These are phyloP conservation scores for Lepidium aucheri DNA, from an alignment of 345 rosid species.

Conservation along the genomic window DNA sequence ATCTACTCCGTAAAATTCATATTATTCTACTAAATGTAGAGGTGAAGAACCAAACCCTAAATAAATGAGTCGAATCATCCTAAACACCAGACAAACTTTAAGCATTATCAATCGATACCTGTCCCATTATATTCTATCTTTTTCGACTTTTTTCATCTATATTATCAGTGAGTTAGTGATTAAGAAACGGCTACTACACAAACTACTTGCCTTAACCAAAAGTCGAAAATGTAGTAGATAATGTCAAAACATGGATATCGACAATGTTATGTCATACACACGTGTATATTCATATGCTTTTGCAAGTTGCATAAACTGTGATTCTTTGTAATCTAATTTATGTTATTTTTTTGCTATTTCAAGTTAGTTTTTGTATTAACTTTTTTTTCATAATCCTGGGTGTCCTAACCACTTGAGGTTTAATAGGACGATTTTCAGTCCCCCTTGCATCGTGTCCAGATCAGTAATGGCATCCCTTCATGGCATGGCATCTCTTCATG, in stretches of 20 bases:
- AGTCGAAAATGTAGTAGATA: constrained; percentile 15
- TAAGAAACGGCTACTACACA: constrained; percentile 19
- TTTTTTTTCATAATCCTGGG: no score
- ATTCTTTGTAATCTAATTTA: not conserved
- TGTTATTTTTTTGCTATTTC: not conserved
- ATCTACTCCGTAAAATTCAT: no score
- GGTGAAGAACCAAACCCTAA: no score
- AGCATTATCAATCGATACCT: not conserved
- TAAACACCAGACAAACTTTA: no score
- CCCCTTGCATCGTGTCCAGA: no score
- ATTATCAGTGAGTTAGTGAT: constrained; percentile 18
- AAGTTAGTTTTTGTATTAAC: not conserved
- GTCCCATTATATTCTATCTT: constrained; percentile 2
- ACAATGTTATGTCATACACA: not conserved
- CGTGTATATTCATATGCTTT: not conserved
- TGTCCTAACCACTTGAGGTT: no score
- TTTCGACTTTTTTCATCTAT: not conserved
- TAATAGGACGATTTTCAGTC: no score
- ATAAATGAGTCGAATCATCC: no score
- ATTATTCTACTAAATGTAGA: no score
- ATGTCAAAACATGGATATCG: constrained; percentile 11
- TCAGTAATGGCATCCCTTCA: no score
- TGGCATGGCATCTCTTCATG: no score
- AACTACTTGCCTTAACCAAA: constrained; percentile 3
- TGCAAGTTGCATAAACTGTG: constrained; percentile 13